These are phyloP conservation scores for Leccinum variicolor DNA, from an alignment of 768 basidiomycete species.

Conservation along the genomic window DNA sequence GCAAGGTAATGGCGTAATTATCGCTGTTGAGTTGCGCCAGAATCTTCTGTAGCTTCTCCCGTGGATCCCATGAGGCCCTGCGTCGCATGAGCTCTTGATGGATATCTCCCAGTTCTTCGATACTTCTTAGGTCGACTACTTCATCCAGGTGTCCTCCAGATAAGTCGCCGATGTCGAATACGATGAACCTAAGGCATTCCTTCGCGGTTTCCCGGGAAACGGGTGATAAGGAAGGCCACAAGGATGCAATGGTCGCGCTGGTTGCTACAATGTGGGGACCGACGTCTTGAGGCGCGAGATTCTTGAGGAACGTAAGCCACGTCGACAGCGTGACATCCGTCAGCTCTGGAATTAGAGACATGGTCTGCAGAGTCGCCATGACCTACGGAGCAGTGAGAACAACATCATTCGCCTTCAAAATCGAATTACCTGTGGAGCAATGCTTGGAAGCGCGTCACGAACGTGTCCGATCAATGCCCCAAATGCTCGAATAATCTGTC, in stretches of 20 bases:
- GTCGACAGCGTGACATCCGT: slow-evolving; percentile 74
- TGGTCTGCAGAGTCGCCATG: slow-evolving; percentile 94
- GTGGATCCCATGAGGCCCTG: slow-evolving; percentile 50
- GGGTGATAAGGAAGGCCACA: slow-evolving; percentile 65
- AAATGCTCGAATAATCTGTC: slow-evolving; percentile 74
- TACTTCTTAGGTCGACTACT: slow-evolving; percentile 70
- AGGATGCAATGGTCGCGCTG: slow-evolving; percentile 75
- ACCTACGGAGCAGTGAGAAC: slow-evolving; percentile 49
- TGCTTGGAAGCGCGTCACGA: slow-evolving; percentile 66
- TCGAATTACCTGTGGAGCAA: slow-evolving; percentile 78
- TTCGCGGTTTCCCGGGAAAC: slow-evolving; percentile 51
- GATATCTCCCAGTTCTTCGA: slow-evolving; percentile 59
- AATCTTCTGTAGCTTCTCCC: slow-evolving; percentile 57
- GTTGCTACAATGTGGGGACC: slow-evolving; percentile 85
- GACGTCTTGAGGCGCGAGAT: slow-evolving; percentile 64
- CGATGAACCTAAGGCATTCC: slow-evolving; percentile 63
- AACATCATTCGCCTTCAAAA: slow-evolving; percentile 1
- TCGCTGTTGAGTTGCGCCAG: slow-evolving; percentile 75
- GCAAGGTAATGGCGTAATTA: slow-evolving; percentile 72
- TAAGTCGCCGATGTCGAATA: slow-evolving; percentile 56
- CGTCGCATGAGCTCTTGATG: slow-evolving; percentile 40
- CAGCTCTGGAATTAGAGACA: slow-evolving; percentile 71
- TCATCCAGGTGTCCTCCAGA: slow-evolving; percentile 64
- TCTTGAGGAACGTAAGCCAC: slow-evolving; percentile 76
- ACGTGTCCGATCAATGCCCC: slow-evolving; percentile 69